Conservation (phyloP, 2,329 filamentous ascomycete species). For the Thelonectria olida region DNA sequence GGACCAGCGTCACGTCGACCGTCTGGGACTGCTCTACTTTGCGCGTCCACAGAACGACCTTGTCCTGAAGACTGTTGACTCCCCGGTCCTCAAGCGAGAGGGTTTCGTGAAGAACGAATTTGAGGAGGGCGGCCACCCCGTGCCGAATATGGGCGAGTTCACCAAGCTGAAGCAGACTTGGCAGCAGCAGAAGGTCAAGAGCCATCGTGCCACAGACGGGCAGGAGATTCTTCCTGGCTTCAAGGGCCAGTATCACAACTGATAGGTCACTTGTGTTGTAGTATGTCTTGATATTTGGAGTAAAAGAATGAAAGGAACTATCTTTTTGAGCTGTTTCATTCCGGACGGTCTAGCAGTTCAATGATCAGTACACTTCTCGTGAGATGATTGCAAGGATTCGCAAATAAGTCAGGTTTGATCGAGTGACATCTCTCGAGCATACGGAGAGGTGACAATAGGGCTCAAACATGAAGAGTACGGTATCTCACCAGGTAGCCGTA, state of each 20-base stretch:
- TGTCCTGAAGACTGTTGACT: constrained; percentile 48
- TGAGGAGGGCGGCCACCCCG: constrained; percentile 41
- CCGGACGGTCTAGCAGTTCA: too few relatives aligned
- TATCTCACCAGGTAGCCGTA: too few relatives aligned
- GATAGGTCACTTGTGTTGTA: not conserved
- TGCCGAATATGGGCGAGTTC: constrained; percentile 50
- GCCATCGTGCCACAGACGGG: constrained; percentile 40
- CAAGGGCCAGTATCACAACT: constrained; percentile 34
- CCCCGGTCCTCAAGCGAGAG: constrained; percentile 46
- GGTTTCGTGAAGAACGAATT: constrained; percentile 50
- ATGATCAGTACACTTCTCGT: too few relatives aligned
- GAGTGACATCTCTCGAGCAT: too few relatives aligned
- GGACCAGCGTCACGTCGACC: constrained; percentile 55
- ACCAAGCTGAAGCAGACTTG: constrained; percentile 49
- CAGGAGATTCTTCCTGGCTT: constrained; percentile 48
- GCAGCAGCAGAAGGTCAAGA: constrained; percentile 45
- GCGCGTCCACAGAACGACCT: constrained; percentile 54
- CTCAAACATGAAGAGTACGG: too few relatives aligned
- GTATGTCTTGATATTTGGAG: not conserved
- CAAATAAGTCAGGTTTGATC: too few relatives aligned
- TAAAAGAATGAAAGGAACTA: not conserved
- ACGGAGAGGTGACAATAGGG: too few relatives aligned
- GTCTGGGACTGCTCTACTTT: constrained; percentile 61
- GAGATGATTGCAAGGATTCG: too few relatives aligned
- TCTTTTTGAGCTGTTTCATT: too few relatives aligned